A percentile compares a stretch with the other conserved stretches of the same genome.
phyloP scores from a whole-genome alignment of 192 early-diverging fungal genomes.

The Linnemannia elongata region DNA sequence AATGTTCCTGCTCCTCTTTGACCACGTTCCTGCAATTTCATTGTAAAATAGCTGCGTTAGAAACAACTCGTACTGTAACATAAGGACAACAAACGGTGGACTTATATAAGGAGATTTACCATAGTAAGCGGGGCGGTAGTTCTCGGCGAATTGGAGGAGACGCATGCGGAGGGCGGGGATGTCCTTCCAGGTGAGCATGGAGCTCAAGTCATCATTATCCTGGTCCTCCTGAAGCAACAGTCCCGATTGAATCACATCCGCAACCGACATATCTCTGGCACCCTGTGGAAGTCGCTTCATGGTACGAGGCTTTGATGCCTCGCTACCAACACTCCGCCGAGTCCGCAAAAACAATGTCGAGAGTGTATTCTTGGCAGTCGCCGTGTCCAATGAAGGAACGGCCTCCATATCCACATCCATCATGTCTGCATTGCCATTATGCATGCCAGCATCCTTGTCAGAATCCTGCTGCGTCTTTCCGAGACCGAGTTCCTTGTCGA shows the following conservation, averaged over 20 bases:
- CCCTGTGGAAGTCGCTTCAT: slow-evolving; percentile 39
- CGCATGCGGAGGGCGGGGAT: slow-evolving; percentile 64
- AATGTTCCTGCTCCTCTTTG: slow-evolving; percentile 68
- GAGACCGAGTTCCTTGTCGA: slow-evolving; percentile 26
- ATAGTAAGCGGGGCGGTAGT: slow-evolving; percentile 84
- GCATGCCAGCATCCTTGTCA: not conserved
- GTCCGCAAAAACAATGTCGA: slow-evolving; percentile 12
- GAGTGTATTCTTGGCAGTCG: slow-evolving; percentile 3
- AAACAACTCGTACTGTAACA: no score
- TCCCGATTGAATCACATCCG: slow-evolving; percentile 32
- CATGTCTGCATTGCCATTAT: slow-evolving; percentile 3
- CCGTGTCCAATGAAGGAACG: not conserved
- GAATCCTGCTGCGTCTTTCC: slow-evolving; percentile 1
- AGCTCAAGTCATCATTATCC: slow-evolving; percentile 27
- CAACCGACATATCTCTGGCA: slow-evolving; percentile 25
- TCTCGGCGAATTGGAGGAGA: slow-evolving; percentile 77
- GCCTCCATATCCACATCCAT: slow-evolving; percentile 39
- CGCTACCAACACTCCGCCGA: not conserved
- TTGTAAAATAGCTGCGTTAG: no score
- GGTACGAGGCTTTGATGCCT: slow-evolving; percentile 1
- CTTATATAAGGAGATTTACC: slow-evolving; percentile 48
- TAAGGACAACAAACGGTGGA: not conserved
- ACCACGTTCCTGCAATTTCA: slow-evolving; percentile 77
- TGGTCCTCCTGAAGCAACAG: slow-evolving; percentile 47
- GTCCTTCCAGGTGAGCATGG: slow-evolving; percentile 53